Evolutionary conservation across 208 protist species (phyloP).

Genomic region (Angomonas desouzai): DNA sequence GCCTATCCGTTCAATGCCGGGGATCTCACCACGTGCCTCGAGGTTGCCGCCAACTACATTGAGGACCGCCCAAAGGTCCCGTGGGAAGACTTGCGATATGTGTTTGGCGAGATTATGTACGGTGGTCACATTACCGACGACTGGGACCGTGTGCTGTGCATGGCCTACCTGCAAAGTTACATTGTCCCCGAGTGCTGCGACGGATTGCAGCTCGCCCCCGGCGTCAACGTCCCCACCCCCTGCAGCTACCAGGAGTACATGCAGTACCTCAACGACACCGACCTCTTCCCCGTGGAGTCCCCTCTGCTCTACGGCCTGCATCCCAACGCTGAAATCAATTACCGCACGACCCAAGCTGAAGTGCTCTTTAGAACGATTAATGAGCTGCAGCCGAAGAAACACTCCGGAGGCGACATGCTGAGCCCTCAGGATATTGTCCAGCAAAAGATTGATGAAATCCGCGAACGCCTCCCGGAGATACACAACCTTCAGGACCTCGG

Average conservation of each 20-base stretch:
- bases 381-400: slow-evolving; percentile 95
- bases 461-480: slow-evolving; percentile 85
- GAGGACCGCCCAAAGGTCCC: slow-evolving; percentile 96
- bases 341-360: slow-evolving; percentile 94
- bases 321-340: slow-evolving; percentile 99
- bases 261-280: slow-evolving; percentile 88
- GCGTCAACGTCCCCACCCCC: slow-evolving; percentile 75
- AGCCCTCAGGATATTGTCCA: slow-evolving; percentile 90
- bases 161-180: slow-evolving; percentile 93
- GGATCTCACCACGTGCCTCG: slow-evolving; percentile 96
- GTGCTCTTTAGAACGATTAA: slow-evolving; percentile 96
- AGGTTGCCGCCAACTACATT: slow-evolving; percentile 98
- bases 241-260: slow-evolving; percentile 94
- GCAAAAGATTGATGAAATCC: slow-evolving; percentile 91
- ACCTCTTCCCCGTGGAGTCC: slow-evolving; percentile 94
- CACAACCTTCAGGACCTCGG: slow-evolving; percentile 91
- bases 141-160: slow-evolving; percentile 97
- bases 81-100: slow-evolving; percentile 98
- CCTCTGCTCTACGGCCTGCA: slow-evolving; percentile 97
- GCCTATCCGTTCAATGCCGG: slow-evolving; percentile 97
- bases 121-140: slow-evolving; percentile 99
- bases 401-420: slow-evolving; percentile 79
- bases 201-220: slow-evolving; percentile 92
- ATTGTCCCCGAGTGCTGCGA: slow-evolving; percentile 90
- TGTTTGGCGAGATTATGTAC: slow-evolving; percentile 99